These are phyloP conservation scores for Tuber brumale DNA, from an alignment of 495 filamentous ascomycete species.

Conservation along the genomic window DNA sequence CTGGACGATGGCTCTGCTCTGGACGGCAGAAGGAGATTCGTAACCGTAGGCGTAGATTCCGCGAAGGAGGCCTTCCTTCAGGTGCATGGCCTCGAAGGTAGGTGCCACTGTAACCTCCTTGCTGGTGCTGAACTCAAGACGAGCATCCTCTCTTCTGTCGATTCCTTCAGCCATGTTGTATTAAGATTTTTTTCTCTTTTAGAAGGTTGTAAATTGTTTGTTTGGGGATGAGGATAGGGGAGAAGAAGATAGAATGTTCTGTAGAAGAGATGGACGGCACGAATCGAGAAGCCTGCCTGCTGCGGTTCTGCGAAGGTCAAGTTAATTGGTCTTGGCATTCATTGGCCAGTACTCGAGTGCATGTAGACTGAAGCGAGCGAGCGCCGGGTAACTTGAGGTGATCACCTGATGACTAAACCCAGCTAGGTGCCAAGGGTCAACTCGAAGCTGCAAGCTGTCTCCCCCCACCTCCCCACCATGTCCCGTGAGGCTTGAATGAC, in stretches of 20 bases:
- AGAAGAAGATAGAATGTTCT: neutral
- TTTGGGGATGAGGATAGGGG: neutral
- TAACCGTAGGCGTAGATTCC: constrained; percentile 99
- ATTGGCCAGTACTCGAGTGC: neutral
- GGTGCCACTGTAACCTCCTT: constrained; percentile 89
- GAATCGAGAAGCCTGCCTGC: neutral
- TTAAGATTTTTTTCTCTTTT: neutral
- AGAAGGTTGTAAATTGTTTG: neutral
- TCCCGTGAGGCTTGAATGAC: neutral
- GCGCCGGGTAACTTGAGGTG: constrained; percentile 11
- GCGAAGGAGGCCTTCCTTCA: constrained; percentile 92
- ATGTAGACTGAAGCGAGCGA: neutral
- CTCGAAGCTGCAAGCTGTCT: neutral
- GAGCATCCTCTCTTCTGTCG: constrained; percentile 88
- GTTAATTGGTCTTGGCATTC: neutral
- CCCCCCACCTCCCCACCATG: neutral
- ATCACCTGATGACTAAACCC: neutral
- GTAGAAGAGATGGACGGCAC: neutral
- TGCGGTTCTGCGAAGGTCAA: too few species aligned
- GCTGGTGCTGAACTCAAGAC: constrained; percentile 95
- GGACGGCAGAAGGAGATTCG: constrained; percentile 93
- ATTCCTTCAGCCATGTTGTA: constrained; percentile 81
- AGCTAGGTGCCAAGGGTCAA: neutral
- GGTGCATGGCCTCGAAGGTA: constrained; percentile 67
- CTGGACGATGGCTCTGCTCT: constrained; percentile 95